phyloP scores from a whole-genome alignment of 805 yeast genomes.

The Naumovozyma baii region DNA sequence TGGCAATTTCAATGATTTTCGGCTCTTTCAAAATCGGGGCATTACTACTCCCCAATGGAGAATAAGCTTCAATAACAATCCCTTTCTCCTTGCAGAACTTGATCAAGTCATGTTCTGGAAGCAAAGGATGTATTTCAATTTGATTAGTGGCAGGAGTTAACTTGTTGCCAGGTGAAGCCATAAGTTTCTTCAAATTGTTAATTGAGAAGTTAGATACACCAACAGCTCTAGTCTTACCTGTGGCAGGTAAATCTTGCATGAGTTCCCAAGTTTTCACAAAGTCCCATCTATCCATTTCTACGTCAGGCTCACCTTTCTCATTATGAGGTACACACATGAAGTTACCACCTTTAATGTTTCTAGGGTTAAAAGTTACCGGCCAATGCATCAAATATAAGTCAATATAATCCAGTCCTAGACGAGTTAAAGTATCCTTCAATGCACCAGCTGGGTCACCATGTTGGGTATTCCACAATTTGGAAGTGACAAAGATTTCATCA shows the following conservation, averaged over 20 bases:
- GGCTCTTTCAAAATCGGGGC: constrained; percentile 45
- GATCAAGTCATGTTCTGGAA: constrained; percentile 54
- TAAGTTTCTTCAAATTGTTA: constrained; percentile 41
- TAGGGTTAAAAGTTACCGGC: constrained; percentile 53
- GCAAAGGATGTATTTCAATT: constrained; percentile 65
- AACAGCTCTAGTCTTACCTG: constrained; percentile 49
- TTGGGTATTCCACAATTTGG: constrained; percentile 54
- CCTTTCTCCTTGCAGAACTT: constrained; percentile 43
- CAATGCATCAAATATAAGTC: constrained; percentile 76
- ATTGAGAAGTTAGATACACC: constrained; percentile 71
- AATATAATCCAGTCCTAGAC: constrained; percentile 63
- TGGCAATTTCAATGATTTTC: constrained; percentile 36
- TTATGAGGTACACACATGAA: constrained; percentile 28
- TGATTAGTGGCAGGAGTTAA: constrained; percentile 64
- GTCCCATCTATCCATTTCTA: constrained; percentile 31
- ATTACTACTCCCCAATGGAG: constrained; percentile 59
- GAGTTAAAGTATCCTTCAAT: constrained; percentile 47
- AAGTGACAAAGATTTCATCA: constrained; percentile 56
- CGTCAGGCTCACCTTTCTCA: constrained; percentile 34
- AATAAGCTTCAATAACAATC: constrained; percentile 61
- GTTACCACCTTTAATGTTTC: constrained; percentile 26
- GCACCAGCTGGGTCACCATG: constrained; percentile 43
- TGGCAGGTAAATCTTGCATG: constrained; percentile 48
- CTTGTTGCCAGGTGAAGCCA: constrained; percentile 39
- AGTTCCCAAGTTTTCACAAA: constrained; percentile 52